Base-by-base conservation (phyloP, 2,329 filamentous ascomycete genomes). In the Aureobasidium sp. region DNA sequence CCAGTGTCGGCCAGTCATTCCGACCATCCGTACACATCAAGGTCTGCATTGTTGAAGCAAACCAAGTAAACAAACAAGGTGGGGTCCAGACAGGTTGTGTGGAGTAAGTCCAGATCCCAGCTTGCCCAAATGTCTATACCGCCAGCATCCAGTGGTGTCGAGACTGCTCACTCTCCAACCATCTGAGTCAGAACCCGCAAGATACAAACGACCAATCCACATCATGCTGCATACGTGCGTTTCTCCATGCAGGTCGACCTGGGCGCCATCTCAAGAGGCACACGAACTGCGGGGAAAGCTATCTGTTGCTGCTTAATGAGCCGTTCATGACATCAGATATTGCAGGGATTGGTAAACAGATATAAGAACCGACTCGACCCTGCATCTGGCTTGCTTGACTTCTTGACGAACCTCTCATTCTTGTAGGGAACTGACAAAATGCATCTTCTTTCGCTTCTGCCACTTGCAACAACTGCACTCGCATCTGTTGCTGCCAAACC, bases 381-480 rank as follows among this genome's bases (percentile, higher is more conserved):
- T 1, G 8, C 10, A 8, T 9, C 40, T 5, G 6, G 9, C 13
- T 38, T 25, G 7, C 23, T 25, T n/a, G 10, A 37, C 19, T n/a
- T n/a, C 19, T 37, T 4, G 9, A 31, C 38, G 3, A n/a, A 17
- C 17, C 27, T 33, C 4, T 3, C 31, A 3, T 19, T 37, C 7
- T 25, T 38, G 21, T 13, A n/a, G 11, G 8, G 43, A 1, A 21
- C 5, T 25, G 23, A 43, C 19, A 57, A n/a, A 9, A 33, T 43
- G 35, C 19, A 23, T 17, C 10, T 49, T 11, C 25, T 51, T 17
- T 43, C 29, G 1, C 15, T 69, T 25, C 58, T 69, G 57, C 62
- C 67, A 62, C 62, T 69, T 55, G 65, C 66, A 54, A 67, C 63
- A n/a, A 31, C 64, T 9, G 64, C 63, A 21, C 17, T 37, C 5